phyloP scores from a whole-genome alignment of 805 yeast species.

The Cyberlindnera americana region DNA sequence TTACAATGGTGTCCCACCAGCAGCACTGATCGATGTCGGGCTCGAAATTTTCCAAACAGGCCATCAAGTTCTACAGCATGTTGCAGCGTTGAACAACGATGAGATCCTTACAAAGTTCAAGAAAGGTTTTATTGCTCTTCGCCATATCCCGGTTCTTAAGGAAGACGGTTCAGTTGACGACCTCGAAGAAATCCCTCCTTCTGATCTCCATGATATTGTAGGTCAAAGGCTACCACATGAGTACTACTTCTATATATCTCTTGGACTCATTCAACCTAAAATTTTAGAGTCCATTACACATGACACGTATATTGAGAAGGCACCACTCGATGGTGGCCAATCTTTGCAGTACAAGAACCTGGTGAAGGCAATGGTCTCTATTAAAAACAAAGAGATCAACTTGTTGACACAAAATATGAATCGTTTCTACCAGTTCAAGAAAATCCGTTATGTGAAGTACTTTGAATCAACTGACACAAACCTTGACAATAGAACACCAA shows the following conservation, averaged over 20 bases:
- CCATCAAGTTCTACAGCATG: conserved; percentile 44
- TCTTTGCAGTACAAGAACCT: conserved; percentile 57
- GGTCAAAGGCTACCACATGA: conserved; percentile 88
- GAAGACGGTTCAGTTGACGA: conserved; percentile 62
- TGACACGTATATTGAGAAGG: conserved; percentile 57
- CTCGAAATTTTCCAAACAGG: conserved; percentile 38
- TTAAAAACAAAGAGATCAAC: conserved; percentile 59
- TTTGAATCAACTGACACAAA: conserved; percentile 41
- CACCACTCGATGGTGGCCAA: conserved; percentile 63
- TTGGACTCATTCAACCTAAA: conserved; percentile 67
- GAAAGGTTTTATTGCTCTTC: conserved; percentile 65
- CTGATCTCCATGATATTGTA: conserved; percentile 75
- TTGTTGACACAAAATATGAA: conserved; percentile 68
- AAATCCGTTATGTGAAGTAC: conserved; percentile 53
- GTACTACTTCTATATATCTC: conserved; percentile 71
- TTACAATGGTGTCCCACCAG: conserved; percentile 30
- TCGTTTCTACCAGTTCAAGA: conserved; percentile 80
- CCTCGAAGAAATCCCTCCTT: conserved; percentile 46
- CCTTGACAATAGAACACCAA: conserved; percentile 50
- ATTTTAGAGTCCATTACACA: conserved; percentile 64
- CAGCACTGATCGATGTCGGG: conserved; percentile 32
- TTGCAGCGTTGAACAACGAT: conserved; percentile 45
- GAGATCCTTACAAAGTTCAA: conserved; percentile 49
- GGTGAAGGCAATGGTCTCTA: conserved; percentile 42
- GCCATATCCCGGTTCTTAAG: conserved; percentile 71